phyloP scores from a whole-genome alignment of 192 early-diverging fungal genomes.

The Funneliformis geosporum region DNA sequence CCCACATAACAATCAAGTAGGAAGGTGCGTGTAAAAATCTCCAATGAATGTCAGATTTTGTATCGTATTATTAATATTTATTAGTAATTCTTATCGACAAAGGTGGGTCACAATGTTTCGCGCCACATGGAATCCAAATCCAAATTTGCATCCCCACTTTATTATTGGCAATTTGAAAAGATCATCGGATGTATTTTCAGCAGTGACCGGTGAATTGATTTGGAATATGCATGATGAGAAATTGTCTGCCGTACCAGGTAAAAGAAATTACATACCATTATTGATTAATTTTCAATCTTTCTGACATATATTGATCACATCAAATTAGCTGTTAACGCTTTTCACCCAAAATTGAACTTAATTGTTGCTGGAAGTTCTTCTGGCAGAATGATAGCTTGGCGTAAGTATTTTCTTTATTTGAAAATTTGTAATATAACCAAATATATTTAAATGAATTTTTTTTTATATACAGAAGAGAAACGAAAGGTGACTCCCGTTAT shows the following conservation, averaged over 20 bases:
- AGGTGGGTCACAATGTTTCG: slow-evolving; percentile 70
- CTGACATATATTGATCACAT: slow-evolving; percentile 21
- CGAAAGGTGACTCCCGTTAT: background rate
- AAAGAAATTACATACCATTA: background rate
- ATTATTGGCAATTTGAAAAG: slow-evolving; percentile 70
- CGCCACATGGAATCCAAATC: slow-evolving; percentile 56
- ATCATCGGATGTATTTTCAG: slow-evolving; percentile 60
- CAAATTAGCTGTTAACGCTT: slow-evolving; percentile 63
- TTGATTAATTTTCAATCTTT: background rate
- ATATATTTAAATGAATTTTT: background rate
- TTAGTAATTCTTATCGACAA: background rate
- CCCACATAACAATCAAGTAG: slow-evolving; percentile 64
- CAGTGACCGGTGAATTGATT: slow-evolving; percentile 53
- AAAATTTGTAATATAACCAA: background rate
- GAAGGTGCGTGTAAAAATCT: slow-evolving; percentile 43
- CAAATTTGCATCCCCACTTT: slow-evolving; percentile 50
- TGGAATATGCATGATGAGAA: slow-evolving; percentile 48
- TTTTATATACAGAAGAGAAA: background rate
- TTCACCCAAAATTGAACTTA: slow-evolving; percentile 58
- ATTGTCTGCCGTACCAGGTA: slow-evolving; percentile 43
- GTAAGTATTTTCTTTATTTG: background rate
- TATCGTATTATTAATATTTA: too few species aligned
- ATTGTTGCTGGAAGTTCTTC: slow-evolving; percentile 57
- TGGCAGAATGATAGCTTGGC: slow-evolving; percentile 62
- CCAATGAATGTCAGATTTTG: too few species aligned